phyloP scores from a whole-genome alignment of 768 basidiomycete genomes.

The Suillus variegatus region DNA sequence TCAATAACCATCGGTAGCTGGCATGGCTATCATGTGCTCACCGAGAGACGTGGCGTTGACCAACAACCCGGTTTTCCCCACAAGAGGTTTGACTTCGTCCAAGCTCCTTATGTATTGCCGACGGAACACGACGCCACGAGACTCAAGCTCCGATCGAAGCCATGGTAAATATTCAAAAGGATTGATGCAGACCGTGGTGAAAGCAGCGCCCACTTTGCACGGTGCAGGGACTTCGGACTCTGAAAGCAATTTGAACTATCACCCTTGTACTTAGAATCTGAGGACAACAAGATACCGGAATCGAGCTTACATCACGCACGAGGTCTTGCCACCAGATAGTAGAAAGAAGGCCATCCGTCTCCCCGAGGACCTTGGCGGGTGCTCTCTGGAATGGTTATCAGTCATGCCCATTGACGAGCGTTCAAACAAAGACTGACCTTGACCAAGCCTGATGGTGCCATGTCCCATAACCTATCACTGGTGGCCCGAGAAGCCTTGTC shows the following conservation, averaged over 20 bases:
- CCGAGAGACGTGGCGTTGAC: conserved; percentile 62
- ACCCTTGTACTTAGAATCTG: not conserved
- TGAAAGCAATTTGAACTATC: conserved; percentile 32
- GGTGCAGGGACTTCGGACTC: conserved; percentile 36
- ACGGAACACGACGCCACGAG: conserved; percentile 45
- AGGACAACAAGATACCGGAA: not conserved
- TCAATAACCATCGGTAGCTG: not conserved
- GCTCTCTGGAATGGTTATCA: conserved; percentile 31
- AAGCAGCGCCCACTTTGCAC: conserved; percentile 40
- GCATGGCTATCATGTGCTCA: conserved; percentile 19
- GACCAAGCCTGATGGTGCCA: conserved; percentile 46
- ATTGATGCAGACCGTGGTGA: conserved; percentile 44
- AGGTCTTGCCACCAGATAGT: conserved; percentile 42
- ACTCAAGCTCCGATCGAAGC: conserved; percentile 42
- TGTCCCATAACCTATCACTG: conserved; percentile 48
- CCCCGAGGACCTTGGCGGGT: conserved; percentile 36
- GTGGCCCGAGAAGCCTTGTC: not conserved
- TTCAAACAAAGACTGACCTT: conserved; percentile 27
- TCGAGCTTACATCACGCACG: conserved; percentile 37
- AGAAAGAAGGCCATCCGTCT: conserved; percentile 19
- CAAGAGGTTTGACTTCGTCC: conserved; percentile 44
- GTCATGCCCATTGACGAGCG: not conserved
- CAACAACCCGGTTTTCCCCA: conserved; percentile 39
- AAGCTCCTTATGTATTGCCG: conserved; percentile 43
- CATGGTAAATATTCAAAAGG: conserved; percentile 53